Base-by-base conservation (phyloP, 2,329 filamentous ascomycete genomes). In the Xylariaceae sp. region DNA sequence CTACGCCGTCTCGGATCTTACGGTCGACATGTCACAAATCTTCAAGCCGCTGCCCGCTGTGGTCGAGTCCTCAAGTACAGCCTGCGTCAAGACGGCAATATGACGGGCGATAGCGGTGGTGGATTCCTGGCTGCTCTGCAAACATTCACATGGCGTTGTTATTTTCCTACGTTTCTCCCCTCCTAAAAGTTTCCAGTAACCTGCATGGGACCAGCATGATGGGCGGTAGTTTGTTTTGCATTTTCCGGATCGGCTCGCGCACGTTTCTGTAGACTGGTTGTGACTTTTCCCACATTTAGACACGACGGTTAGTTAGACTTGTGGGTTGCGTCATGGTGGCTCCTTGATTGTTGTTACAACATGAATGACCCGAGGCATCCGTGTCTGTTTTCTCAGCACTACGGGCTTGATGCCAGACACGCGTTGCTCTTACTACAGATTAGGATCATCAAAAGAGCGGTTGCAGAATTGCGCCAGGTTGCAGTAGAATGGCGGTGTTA, bases 21-120 rank as follows among this genome's bases (percentile, higher is more conserved):
- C 78, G 6, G 67, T 86, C 44, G 76, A 86, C 61, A 84, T 86
- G 81, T 77, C 78, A 54, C 70, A 79, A 51, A 68, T 88, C 35
- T 86, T 87, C 59, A 77, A 72, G 54, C 81, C 81, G 69, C 56
- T 74, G 52, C 62, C 67, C 46, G 61, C 59, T 46, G 61, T 65
- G 48, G 65, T 65, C 47, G 66, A 66, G 45, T 63, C 65, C 44
- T 60, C 66, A 50, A 62, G 59, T 44, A 65, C 64, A 41, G 55
- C 64, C 44, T 59, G 61, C 50, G 64, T 69, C 55, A 64, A 68
- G 47, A 64, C 63, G 48, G 64, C 65, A 46, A 55, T 64, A 30
- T 59, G 42, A 55, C 34, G 21, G 11, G 26, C 32, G 35, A 36
- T 27, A 28, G 34, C 38, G 29, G 38, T 38, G 34, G 17, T 33